A percentile compares a stretch with the other conserved stretches of the same genome.
phyloP scores from a whole-genome alignment of 495 filamentous ascomycete genomes.

The Neurospora sp. region DNA sequence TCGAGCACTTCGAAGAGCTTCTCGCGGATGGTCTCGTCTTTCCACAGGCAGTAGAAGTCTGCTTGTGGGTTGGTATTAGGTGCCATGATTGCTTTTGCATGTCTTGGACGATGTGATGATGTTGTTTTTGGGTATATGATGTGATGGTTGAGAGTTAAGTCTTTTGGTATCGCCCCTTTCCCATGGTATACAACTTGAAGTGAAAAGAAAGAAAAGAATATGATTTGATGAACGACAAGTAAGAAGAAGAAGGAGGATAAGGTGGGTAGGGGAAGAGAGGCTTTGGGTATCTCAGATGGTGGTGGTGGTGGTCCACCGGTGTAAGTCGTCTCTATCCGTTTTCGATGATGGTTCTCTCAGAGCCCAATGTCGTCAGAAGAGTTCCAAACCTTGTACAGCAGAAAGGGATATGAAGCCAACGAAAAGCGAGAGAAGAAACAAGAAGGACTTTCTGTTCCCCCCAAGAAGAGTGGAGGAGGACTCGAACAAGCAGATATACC shows the following conservation, averaged over 20 bases:
- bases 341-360: not conserved
- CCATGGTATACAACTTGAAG: not conserved
- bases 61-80: slow-evolving; percentile 24
- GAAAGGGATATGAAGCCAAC: not conserved
- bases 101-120: slow-evolving; percentile 11
- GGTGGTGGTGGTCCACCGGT: not conserved
- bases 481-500: not conserved
- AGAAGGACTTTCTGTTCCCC: not conserved
- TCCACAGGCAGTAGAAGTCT: slow-evolving; percentile 43
- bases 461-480: not conserved
- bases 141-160: not conserved
- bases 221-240: not conserved
- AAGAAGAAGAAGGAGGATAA: not conserved
- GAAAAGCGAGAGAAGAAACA: not conserved
- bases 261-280: not conserved
- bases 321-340: not conserved
- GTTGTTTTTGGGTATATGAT: not conserved
- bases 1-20: slow-evolving; percentile 40
- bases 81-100: slow-evolving; percentile 38
- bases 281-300: not conserved
- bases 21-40: slow-evolving; percentile 39
- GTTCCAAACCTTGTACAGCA: not conserved
- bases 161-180: not conserved
- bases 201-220: not conserved
- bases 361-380: not conserved